phyloP scores from a whole-genome alignment of 2,329 filamentous ascomycete species.

The Aurifilum marmelostoma region DNA sequence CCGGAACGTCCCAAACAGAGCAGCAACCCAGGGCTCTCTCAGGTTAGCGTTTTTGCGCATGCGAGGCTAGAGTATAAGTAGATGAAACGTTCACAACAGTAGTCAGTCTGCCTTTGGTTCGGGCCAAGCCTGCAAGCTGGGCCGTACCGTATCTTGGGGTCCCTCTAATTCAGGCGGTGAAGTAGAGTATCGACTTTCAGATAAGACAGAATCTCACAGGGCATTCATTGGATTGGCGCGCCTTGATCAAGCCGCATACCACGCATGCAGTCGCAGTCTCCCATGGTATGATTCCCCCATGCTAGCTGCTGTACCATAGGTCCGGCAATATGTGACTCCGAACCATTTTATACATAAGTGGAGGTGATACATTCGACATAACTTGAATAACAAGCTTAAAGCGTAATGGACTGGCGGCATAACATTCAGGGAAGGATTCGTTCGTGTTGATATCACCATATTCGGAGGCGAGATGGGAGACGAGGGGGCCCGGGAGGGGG shows the following conservation, averaged over 20 bases:
- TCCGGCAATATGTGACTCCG: background rate
- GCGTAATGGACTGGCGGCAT: background rate
- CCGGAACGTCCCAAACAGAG: background rate
- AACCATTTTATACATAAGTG: background rate
- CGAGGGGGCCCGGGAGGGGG: no score
- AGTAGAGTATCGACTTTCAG: background rate
- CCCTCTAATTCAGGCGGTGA: background rate
- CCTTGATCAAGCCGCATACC: background rate
- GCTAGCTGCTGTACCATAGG: background rate
- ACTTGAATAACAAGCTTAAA: background rate
- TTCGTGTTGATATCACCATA: background rate
- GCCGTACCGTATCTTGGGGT: background rate
- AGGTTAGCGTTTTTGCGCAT: background rate
- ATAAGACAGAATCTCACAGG: no score
- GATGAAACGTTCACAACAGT: background rate
- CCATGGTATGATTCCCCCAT: background rate
- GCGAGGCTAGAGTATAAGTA: background rate
- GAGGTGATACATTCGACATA: background rate
- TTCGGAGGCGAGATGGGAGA: background rate
- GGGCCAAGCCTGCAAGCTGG: background rate
- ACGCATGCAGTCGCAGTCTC: slow-evolving; percentile 5
- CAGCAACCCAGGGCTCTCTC: background rate
- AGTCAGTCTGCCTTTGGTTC: background rate
- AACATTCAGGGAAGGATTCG: background rate
- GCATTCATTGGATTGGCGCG: background rate